Evolutionary conservation across 2,329 filamentous ascomycete species (phyloP), one percentile per base, ranked within the genome.

Genomic region (Balansia obtecta): DNA sequence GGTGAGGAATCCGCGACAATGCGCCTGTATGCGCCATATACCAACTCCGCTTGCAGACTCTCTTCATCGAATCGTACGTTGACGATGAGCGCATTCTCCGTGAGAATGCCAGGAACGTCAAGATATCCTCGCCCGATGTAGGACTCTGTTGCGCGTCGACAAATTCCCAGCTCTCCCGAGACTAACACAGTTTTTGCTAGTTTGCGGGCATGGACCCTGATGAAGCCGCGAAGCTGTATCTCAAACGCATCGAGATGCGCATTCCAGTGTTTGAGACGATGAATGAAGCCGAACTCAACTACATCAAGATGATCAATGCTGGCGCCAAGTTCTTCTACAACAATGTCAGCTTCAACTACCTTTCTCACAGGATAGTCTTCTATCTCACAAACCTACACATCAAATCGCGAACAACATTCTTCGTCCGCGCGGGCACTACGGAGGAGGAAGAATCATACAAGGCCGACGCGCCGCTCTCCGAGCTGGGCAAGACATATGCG

Each of bases 221-320:
- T 56, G 90, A 95, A 62, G 93, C 93, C 3, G 90, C 95, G 32
- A 84, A 87, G 61, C 82, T 96, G 60, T 98, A 98, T 62, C 78
- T 98, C 39, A 80, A 83, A 55, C 83, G 93, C 47, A 97, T 98
- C 62, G 83, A 88, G 55, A 84, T 87, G 59, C 88, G 93, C 58
- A 98, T 98, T 53, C 93, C 93, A 18, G 84, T 91, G 52, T 98
- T 95, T 59, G 90, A 98, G 70, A 95, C 88, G 1, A 97, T 98
- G 89, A 79, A 90, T 60, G 93, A 98, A 66, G 76, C 78, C 32
- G 90, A 97, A 57, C 76, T 98, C 55, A 95, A 97, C 65, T 98
- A 91, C 70, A 91, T 98, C 71, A 96, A 95, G 72, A 96, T 98
- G 91, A 95, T 97, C 65, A 98, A 98, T 59, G 93, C 93, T 8